Evolutionary conservation across 495 filamentous ascomycete genomes (phyloP).

Genomic region (Xylaria bambusicola): DNA sequence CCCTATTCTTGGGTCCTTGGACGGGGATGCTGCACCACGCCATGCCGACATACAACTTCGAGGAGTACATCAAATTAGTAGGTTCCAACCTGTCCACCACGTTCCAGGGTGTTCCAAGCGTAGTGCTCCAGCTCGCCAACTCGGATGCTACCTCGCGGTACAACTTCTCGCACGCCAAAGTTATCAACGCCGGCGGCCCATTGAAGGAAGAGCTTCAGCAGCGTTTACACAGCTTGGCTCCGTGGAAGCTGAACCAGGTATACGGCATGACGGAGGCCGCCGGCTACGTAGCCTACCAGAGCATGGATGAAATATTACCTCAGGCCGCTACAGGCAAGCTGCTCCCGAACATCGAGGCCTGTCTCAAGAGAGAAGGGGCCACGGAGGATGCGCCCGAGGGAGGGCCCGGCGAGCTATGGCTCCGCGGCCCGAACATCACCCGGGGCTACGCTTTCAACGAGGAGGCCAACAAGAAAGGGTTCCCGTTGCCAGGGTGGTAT

Average conservation of each 20-base stretch:
- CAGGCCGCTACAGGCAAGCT: conserved; percentile 26
- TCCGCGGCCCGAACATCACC: conserved; percentile 67
- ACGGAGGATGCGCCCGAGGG: conserved; percentile 55
- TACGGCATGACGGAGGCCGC: conserved; percentile 37
- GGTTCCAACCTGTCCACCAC: conserved; percentile 25
- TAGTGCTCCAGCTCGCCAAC: conserved; percentile 28
- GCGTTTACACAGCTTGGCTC: conserved; percentile 19
- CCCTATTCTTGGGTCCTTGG: conserved; percentile 34
- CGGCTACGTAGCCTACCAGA: conserved; percentile 31
- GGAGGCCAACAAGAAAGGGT: conserved; percentile 52
- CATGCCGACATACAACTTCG: conserved; percentile 31
- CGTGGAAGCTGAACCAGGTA: conserved; percentile 28
- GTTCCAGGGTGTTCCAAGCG: conserved; percentile 31
- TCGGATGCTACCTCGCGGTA: conserved; percentile 23
- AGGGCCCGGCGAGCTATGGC: conserved; percentile 64
- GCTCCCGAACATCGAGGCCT: conserved; percentile 28
- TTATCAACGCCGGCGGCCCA: conserved; percentile 28
- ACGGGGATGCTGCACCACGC: conserved; percentile 33
- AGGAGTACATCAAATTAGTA: conserved; percentile 24
- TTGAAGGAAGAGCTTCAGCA: conserved; percentile 22
- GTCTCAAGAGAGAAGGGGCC: conserved; percentile 26
- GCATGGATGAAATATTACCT: conserved; percentile 16
- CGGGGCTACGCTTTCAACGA: conserved; percentile 65
- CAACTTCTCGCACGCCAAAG: conserved; percentile 26
- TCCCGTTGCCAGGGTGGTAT: conserved; percentile 65